A percentile compares a stretch with the other conserved stretches of the same genome.
Evolutionary conservation across 2,329 filamentous ascomycete species (phyloP).

Genomic region (Aspergillus sp.): DNA sequence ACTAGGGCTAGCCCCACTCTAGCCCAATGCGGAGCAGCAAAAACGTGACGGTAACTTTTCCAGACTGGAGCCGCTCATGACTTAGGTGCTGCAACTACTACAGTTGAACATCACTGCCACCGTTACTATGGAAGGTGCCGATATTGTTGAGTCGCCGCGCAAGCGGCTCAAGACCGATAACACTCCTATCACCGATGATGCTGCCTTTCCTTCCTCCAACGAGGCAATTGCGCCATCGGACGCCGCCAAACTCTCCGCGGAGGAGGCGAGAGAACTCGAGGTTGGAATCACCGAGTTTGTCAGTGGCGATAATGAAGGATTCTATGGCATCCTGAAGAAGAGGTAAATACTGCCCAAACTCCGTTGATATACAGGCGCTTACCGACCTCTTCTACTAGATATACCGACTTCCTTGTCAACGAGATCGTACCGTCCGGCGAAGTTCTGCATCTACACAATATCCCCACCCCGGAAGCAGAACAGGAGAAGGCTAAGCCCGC

Average conservation of each 20-base stretch:
- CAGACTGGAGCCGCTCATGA: conserved; percentile 19
- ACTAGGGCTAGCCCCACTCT: conserved; percentile 33
- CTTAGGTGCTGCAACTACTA: conserved; percentile 19
- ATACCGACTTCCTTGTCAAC: conserved; percentile 90
- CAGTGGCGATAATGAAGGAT: conserved; percentile 58
- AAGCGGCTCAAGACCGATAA: conserved; percentile 40
- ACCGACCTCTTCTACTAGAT: conserved; percentile 51
- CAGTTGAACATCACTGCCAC: background rate
- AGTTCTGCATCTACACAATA: conserved; percentile 69
- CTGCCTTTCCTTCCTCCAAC: conserved; percentile 19
- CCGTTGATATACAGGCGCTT: background rate
- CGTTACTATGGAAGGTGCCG: conserved; percentile 34
- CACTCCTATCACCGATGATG: conserved; percentile 17
- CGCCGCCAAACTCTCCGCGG: conserved; percentile 12
- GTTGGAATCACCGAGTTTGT: conserved; percentile 68
- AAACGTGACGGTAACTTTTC: conserved; percentile 14
- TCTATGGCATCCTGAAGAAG: conserved; percentile 68
- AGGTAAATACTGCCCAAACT: conserved; percentile 43
- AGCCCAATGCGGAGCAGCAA: conserved; percentile 15
- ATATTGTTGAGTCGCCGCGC: conserved; percentile 38
- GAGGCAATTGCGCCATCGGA: conserved; percentile 14
- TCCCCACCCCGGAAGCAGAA: conserved; percentile 33
- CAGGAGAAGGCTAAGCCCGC: conserved; percentile 13
- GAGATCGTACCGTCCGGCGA: conserved; percentile 77
- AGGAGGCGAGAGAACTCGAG: conserved; percentile 45